Percentiles rank a stretch among this genome's conserved stretches.
Evolutionary conservation across 148 eudicot species (phyloP).

Genomic region (Spergularia marina): DNA sequence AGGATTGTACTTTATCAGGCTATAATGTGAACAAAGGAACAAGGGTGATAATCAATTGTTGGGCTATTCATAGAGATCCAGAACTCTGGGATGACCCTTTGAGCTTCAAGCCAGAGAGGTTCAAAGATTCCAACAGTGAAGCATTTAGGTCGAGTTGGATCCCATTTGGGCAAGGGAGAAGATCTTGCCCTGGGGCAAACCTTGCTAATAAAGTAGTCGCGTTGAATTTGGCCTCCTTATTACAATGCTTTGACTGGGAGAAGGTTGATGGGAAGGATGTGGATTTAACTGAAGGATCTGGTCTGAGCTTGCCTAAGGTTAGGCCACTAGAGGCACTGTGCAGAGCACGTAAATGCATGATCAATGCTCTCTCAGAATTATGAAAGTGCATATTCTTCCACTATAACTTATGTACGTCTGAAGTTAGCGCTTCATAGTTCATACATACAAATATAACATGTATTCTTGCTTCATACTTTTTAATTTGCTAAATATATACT

Average conservation of each 20-base stretch:
- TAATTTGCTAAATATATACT: no score
- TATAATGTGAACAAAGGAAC: conserved; percentile 10
- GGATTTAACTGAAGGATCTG: conserved; percentile 23
- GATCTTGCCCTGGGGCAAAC: conserved; percentile 21
- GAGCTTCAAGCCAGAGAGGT: conserved; percentile 20
- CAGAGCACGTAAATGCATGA: conserved; percentile 5
- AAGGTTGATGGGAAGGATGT: conserved; percentile 8
- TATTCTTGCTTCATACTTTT: no score
- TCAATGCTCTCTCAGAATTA: not conserved
- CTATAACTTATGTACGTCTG: no score
- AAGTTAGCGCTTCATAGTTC: no score
- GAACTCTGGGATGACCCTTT: conserved; percentile 14
- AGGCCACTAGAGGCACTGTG: conserved; percentile 22
- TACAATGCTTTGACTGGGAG: conserved; percentile 30
- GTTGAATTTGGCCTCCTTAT: conserved; percentile 12
- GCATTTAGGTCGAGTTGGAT: not conserved
- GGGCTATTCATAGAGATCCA: conserved; percentile 27
- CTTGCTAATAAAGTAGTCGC: conserved; percentile 12
- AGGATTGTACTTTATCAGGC: conserved; percentile 16
- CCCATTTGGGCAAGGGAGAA: conserved; percentile 24
- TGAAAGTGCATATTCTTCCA: not conserved
- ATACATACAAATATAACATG: no score
- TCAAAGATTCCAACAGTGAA: conserved; percentile 4
- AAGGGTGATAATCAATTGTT: conserved; percentile 5
- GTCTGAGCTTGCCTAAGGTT: conserved; percentile 26